These are phyloP conservation scores for Coemansia sp. DNA, from an alignment of 192 early-diverging fungal genomes.

Conservation along the genomic window DNA sequence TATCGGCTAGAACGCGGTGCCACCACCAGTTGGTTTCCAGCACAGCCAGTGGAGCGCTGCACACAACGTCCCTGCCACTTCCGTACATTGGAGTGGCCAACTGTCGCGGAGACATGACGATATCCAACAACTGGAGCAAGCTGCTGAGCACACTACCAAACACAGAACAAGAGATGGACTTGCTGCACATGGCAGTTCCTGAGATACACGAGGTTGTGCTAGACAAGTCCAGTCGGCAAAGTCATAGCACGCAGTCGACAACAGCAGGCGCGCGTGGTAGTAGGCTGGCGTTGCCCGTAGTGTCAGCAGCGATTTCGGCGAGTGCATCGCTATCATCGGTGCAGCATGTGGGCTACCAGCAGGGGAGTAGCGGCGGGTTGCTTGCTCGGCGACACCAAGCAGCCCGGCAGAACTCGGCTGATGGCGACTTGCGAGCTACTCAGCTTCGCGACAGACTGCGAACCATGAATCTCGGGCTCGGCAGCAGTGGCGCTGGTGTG, in stretches of 20 bases:
- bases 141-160: constrained; percentile 22
- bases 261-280: constrained; percentile 2
- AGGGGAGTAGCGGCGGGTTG: constrained; percentile 2
- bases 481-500: constrained; percentile 1
- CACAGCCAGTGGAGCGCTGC: constrained; percentile 14
- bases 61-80: constrained; percentile 14
- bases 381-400: constrained; percentile 15
- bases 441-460: constrained; percentile 15
- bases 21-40: constrained; percentile 30
- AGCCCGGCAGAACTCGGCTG: constrained; percentile 2
- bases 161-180: constrained; percentile 22
- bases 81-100: constrained; percentile 22
- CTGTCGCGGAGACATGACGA: constrained; percentile 38
- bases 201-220: constrained; percentile 35
- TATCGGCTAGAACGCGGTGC: constrained; percentile 15
- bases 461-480: constrained; percentile 16
- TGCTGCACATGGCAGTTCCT: constrained; percentile 27
- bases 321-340: constrained; percentile 13
- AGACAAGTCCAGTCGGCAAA: constrained; percentile 11
- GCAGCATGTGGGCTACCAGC: constrained; percentile 7
- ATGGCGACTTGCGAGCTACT: constrained; percentile 10
- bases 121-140: constrained; percentile 46
- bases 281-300: constrained; percentile 1
- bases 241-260: constrained; percentile 11
- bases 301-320: constrained; percentile 13